Conservation (phyloP, 768 basidiomycete genomes). For the Rhodotorula kratochvilovae region DNA sequence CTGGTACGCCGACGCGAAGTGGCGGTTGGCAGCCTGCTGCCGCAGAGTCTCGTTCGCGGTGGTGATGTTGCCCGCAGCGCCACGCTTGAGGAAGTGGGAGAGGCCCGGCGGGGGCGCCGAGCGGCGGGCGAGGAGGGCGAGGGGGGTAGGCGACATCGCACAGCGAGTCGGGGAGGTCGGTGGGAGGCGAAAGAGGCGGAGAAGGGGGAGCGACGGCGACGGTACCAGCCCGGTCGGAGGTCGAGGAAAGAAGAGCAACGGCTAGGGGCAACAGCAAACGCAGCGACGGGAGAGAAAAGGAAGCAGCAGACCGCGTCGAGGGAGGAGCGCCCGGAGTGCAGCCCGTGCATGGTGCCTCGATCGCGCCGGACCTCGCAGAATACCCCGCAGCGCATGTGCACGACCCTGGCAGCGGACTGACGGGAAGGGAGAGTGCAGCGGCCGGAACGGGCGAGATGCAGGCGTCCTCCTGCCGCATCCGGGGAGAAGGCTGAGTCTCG, state of each 20-base stretch:
- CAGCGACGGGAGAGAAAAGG: neutral
- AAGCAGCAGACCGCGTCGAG: too few species aligned
- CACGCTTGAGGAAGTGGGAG: constrained; percentile 8
- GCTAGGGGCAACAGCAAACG: too few species aligned
- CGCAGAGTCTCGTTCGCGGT: constrained; percentile 7
- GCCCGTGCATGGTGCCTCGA: neutral
- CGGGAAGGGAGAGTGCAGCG: neutral
- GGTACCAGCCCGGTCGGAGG: neutral
- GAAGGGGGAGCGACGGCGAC: neutral
- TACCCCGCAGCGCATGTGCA: neutral
- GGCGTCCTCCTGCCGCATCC: neutral
- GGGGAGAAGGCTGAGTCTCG: neutral
- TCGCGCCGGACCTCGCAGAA: neutral
- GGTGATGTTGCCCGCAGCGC: neutral
- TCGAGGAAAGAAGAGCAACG: neutral
- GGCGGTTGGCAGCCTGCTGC: constrained; percentile 18
- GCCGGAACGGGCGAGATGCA: neutral
- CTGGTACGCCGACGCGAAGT: constrained; percentile 24
- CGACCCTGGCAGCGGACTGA: neutral
- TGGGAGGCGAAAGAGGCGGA: neutral
- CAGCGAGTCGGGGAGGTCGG: neutral
- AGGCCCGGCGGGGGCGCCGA: neutral
- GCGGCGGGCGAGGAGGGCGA: neutral
- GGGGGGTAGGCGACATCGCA: neutral
- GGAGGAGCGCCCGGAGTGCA: too few species aligned